A percentile compares a stretch with the other conserved stretches of the same genome.
phyloP scores from a whole-genome alignment of 1,284 basidiomycete genomes.

The Veloboletus limbatus region DNA sequence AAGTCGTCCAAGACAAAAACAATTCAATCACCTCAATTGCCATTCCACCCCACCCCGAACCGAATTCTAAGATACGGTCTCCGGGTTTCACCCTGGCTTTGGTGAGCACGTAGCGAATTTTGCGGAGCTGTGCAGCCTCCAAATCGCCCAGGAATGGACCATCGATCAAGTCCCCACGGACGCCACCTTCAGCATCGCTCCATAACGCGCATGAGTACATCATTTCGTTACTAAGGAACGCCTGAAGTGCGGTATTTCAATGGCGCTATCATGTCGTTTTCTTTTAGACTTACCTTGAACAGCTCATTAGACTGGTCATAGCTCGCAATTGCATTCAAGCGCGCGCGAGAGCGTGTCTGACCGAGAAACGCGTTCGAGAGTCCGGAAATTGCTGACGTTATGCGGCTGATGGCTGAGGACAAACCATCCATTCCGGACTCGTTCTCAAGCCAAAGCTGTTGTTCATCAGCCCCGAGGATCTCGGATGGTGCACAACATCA shows the following conservation, averaged over 20 bases:
- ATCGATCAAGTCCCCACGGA: conserved; percentile 59
- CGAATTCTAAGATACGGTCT: conserved; percentile 83
- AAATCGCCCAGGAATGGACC: conserved; percentile 61
- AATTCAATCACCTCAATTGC: conserved; percentile 71
- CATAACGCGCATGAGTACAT: conserved; percentile 90
- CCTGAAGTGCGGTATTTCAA: conserved; percentile 38
- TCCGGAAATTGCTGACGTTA: conserved; percentile 67
- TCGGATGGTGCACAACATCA: conserved; percentile 9
- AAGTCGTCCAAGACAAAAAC: not conserved
- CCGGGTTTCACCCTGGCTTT: conserved; percentile 76
- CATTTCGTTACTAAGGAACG: conserved; percentile 87
- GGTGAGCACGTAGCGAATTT: conserved; percentile 75
- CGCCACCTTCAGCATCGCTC: conserved; percentile 67
- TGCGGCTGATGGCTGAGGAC: conserved; percentile 60
- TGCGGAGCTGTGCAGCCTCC: conserved; percentile 78
- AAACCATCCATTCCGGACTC: conserved; percentile 65
- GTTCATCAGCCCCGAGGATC: conserved; percentile 14
- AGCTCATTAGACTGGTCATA: conserved; percentile 87
- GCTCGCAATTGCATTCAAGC: conserved; percentile 83
- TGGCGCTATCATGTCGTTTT: conserved; percentile 28
- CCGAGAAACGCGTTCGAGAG: conserved; percentile 80
- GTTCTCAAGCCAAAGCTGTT: conserved; percentile 82
- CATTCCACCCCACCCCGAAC: conserved; percentile 90
- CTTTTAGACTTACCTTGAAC: conserved; percentile 52
- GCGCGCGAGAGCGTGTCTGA: conserved; percentile 73